Conservation (phyloP, 2,329 filamentous ascomycete species). For the Alternaria rosae region DNA sequence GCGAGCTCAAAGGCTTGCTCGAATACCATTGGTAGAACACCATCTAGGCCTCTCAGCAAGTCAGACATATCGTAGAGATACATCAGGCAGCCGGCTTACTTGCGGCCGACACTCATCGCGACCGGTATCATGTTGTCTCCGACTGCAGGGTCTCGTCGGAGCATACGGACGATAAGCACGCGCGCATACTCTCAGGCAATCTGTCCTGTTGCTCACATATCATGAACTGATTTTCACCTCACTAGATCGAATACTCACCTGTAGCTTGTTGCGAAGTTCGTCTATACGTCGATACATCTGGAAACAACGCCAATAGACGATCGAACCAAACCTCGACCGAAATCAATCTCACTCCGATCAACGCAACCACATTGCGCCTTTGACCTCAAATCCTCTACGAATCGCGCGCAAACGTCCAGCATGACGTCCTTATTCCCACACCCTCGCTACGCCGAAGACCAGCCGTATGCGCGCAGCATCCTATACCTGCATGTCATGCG, state of each 20-base stretch:
- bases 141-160: not conserved
- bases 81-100: not conserved
- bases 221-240: not conserved
- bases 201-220: not conserved
- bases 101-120: slow-evolving; percentile 4
- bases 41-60: too few relatives aligned
- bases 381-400: not conserved
- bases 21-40: slow-evolving; percentile 8
- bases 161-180: not conserved
- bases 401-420: not conserved
- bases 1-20: not conserved
- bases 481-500: slow-evolving; percentile 67
- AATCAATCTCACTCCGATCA: not conserved
- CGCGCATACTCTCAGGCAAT: not conserved
- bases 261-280: not conserved
- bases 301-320: not conserved
- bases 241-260: not conserved
- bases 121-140: not conserved
- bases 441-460: slow-evolving; percentile 68
- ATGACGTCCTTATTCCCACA: slow-evolving; percentile 67
- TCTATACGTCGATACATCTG: not conserved
- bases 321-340: not conserved
- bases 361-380: not conserved
- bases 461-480: slow-evolving; percentile 62
- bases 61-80: not conserved